Evolutionary conservation across 1,284 basidiomycete species (phyloP).

Genomic region (Xanthoconium separans): DNA sequence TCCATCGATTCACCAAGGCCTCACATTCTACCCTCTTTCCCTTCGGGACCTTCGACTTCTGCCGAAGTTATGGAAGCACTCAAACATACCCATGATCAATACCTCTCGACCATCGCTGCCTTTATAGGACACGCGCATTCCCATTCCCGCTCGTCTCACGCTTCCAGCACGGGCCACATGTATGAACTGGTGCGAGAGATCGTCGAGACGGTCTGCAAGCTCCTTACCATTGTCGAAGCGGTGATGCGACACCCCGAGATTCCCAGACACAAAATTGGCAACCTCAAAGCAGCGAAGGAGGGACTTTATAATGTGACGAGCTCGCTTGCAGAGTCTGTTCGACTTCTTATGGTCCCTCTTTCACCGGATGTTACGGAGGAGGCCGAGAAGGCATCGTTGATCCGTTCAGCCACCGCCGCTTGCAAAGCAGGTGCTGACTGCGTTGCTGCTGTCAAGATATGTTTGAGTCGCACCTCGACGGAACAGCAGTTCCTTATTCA

Average conservation of each 20-base stretch:
- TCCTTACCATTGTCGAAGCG: constrained; percentile 90
- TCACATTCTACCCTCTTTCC: constrained; percentile 56
- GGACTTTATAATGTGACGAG: constrained; percentile 84
- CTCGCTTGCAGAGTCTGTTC: constrained; percentile 85
- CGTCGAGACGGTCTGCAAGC: constrained; percentile 88
- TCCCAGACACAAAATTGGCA: constrained; percentile 52
- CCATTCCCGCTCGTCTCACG: constrained; percentile 85
- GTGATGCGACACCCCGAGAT: constrained; percentile 73
- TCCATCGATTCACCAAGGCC: constrained; percentile 44
- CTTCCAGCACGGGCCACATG: constrained; percentile 89
- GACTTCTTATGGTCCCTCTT: constrained; percentile 59
- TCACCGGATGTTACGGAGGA: constrained; percentile 65
- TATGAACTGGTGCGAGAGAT: constrained; percentile 94
- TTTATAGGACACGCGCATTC: constrained; percentile 97
- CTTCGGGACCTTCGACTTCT: constrained; percentile 65
- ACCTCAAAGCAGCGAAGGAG: constrained; percentile 73
- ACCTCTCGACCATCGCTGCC: constrained; percentile 91
- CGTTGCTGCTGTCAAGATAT: constrained; percentile 78
- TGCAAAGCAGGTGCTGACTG: constrained; percentile 89
- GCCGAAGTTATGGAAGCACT: constrained; percentile 69
- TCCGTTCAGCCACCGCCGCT: constrained; percentile 84
- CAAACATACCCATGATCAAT: constrained; percentile 80
- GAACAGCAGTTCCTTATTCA: constrained; percentile 66
- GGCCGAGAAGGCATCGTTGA: constrained; percentile 74
- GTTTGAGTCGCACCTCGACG: constrained; percentile 60